phyloP scores from a whole-genome alignment of 1,139 yeast genomes.

The Debaryomyces nepalensis region DNA sequence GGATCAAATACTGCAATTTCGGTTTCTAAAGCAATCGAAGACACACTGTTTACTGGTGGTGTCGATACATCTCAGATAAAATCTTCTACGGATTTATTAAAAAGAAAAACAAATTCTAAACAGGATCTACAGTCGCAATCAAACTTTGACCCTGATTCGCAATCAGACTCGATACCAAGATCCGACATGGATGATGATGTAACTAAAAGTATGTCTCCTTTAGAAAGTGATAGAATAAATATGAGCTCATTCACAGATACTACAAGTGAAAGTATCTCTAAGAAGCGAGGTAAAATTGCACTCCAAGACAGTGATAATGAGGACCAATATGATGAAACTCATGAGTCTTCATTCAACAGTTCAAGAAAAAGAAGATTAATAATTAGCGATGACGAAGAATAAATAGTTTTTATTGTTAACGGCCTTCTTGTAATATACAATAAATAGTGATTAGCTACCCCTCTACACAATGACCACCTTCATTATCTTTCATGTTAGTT shows the following conservation, averaged over 20 bases:
- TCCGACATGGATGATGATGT: background rate
- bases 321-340: constrained; percentile 11
- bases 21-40: constrained; percentile 32
- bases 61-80: constrained; percentile 7
- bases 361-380: constrained; percentile 23
- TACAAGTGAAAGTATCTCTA: background rate
- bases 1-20: constrained; percentile 20
- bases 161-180: background rate
- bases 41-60: constrained; percentile 24
- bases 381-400: constrained; percentile 35
- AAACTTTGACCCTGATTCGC: background rate
- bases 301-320: constrained; percentile 13
- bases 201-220: background rate
- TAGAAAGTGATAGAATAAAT: constrained; percentile 8
- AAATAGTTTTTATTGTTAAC: constrained; percentile 11
- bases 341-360: constrained; percentile 15
- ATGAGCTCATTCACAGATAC: constrained; percentile 8
- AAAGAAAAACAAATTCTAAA: background rate
- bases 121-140: background rate
- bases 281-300: background rate
- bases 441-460: constrained; percentile 25
- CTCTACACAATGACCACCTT: constrained; percentile 42
- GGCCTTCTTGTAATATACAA: constrained; percentile 1
- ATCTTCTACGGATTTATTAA: background rate
- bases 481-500: constrained; percentile 44